Base-by-base conservation (phyloP, 352 stramenopile species). In the Stramenopiles sp. region DNA sequence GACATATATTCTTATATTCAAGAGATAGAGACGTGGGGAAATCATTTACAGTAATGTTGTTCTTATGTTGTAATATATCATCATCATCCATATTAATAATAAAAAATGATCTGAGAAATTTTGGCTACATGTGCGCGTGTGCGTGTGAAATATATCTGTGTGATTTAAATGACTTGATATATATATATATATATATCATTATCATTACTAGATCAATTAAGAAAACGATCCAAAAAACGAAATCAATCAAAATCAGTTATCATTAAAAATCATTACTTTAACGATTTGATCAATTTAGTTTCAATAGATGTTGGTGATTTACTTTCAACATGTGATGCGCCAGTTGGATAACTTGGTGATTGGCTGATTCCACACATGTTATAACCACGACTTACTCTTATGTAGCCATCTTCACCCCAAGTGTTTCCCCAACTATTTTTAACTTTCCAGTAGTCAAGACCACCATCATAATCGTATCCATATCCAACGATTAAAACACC, bases 351-450 rank as follows among this genome's bases (percentile, higher is more conserved):
- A 78, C 89, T 91, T 78, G 91, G 88, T 79, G 87, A 92, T 83
- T 90, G 84, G 20, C 89, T 87, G 30, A 97, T 78, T 79, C 92
- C 92, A 82, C 92, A 97, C 80, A 84, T 79, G 84, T 94, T 91
- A 0, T 82, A 80, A 32, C 88, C 90, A 81, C 95, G 92, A 7
- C 91, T 84, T 1, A 98, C 81, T 23, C 86, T 87, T 63, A 98
- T 95, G 88, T 95, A 98, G 31, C 65, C 65, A 7, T 76, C 7
- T 7, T 76, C 65, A 13, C 65, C 65, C 65, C 65, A 76, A 13
- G 4, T 85, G 0, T 83, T 82, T 31, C 94, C 95, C 93, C 93
- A 98, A 78, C 94, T 97, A 85, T 98, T 98, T 80, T 95, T 90
- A 30, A 98, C 85, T 78, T 96, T 87, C 90, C 91, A 98, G 82